phyloP scores from a whole-genome alignment of 169 alveolate species.

The Cryptosporidium bovis region DNA sequence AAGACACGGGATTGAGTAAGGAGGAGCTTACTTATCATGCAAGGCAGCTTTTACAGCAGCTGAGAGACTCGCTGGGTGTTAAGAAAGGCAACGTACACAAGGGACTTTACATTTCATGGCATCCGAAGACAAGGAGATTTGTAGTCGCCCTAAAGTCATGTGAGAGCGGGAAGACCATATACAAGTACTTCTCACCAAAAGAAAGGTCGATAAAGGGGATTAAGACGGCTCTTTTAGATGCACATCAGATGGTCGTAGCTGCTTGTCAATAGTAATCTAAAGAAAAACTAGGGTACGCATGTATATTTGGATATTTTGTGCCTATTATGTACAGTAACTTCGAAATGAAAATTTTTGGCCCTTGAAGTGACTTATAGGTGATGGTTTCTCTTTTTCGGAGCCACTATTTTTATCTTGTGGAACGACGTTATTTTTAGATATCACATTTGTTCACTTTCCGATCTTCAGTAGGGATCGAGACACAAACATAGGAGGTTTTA shows the following conservation, averaged over 20 bases:
- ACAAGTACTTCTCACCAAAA: constrained; percentile 72
- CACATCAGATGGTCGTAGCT: constrained; percentile 74
- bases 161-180: constrained; percentile 70
- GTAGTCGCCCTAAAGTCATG: constrained; percentile 69
- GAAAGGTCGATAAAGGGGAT: constrained; percentile 73
- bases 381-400: too few species aligned
- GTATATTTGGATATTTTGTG: not conserved
- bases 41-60: constrained; percentile 63
- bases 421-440: too few species aligned
- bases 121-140: constrained; percentile 71
- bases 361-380: too few species aligned
- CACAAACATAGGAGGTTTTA: not conserved
- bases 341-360: too few species aligned
- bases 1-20: constrained; percentile 70
- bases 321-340: not conserved
- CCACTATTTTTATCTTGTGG: too few species aligned
- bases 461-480: too few species aligned
- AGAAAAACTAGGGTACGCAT: not conserved
- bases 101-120: constrained; percentile 74
- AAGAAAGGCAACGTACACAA: constrained; percentile 72
- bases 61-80: constrained; percentile 65
- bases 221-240: constrained; percentile 66
- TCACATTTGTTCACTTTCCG: too few species aligned
- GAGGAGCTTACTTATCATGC: constrained; percentile 71
- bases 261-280: constrained; percentile 43